Conservation (phyloP, 2,329 filamentous ascomycete species). For the Calonectria pseudoreteaudii region DNA sequence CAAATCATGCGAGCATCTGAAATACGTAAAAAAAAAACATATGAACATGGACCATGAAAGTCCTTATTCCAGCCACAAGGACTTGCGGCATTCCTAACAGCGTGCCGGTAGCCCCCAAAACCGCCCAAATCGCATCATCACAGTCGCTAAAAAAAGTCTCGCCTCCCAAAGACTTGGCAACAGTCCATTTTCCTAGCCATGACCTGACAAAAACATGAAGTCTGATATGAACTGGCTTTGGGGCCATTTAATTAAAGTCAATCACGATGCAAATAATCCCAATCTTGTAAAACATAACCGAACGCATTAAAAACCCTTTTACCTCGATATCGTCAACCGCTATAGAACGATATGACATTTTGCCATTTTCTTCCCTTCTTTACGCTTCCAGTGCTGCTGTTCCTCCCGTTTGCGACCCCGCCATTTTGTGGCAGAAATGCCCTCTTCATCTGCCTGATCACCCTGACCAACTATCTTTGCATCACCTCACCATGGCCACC, state of each 20-base stretch:
- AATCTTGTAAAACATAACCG: not conserved
- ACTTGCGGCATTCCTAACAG: not conserved
- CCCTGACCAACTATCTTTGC: slow-evolving; percentile 12
- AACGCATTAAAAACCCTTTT: not conserved
- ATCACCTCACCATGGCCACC: slow-evolving; percentile 27
- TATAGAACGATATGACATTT: not conserved
- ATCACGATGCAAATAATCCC: not conserved
- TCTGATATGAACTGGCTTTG: too few species aligned
- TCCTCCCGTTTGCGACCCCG: slow-evolving; percentile 7
- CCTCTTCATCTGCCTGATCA: slow-evolving; percentile 16
- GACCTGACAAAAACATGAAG: not conserved
- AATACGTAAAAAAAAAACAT: too few species aligned
- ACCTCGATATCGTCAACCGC: not conserved
- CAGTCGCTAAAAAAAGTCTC: not conserved
- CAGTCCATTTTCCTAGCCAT: not conserved
- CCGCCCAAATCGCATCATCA: not conserved
- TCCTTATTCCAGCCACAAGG: too few species aligned
- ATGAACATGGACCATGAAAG: too few species aligned
- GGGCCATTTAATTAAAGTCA: not conserved
- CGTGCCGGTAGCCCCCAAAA: too few species aligned
- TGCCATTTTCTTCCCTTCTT: slow-evolving; percentile 9
- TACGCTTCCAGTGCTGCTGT: slow-evolving; percentile 6
- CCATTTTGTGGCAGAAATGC: slow-evolving; percentile 18
- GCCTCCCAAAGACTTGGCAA: not conserved
- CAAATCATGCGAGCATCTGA: too few species aligned